Conservation (phyloP, 1,284 basidiomycete genomes). For the Pseudozyma tsukubaensis region DNA sequence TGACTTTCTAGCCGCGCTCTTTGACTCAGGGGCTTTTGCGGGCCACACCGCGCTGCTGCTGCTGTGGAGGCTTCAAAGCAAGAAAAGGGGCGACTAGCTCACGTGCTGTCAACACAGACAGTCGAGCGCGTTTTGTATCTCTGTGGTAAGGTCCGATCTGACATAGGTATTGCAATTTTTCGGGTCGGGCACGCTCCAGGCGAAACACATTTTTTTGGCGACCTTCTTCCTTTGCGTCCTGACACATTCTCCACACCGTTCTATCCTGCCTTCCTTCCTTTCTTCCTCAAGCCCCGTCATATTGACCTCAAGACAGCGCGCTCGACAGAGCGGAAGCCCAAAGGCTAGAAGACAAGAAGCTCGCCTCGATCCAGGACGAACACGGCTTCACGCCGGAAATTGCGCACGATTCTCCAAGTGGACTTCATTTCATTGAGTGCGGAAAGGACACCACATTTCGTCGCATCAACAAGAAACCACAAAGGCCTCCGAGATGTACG, state of each 20-base stretch:
- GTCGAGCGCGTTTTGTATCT: not conserved
- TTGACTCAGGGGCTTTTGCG: constrained; percentile 24
- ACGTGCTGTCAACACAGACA: constrained; percentile 14
- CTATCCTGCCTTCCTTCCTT: not conserved
- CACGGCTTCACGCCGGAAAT: not conserved
- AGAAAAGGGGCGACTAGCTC: constrained; percentile 5
- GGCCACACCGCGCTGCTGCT: not conserved
- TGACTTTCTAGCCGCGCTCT: not conserved
- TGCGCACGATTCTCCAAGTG: not conserved
- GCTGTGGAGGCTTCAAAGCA: constrained; percentile 8
- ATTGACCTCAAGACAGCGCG: not conserved
- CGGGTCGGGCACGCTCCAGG: too few species aligned
- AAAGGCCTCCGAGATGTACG: constrained; percentile 8
- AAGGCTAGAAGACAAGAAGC: not conserved
- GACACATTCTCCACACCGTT: not conserved
- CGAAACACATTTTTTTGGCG: not conserved
- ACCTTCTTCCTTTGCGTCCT: not conserved
- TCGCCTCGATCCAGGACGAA: too few species aligned
- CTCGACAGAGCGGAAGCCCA: too few species aligned
- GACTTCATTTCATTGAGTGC: constrained; percentile 3
- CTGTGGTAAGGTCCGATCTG: too few species aligned
- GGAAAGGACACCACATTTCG: not conserved
- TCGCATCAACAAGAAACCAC: not conserved
- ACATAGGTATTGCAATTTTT: too few species aligned
- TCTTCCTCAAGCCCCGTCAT: not conserved